Evolutionary conservation across 345 rosid species (phyloP), one percentile per base, ranked within the genome.

Genomic region (Mallotus nudiflorus): DNA sequence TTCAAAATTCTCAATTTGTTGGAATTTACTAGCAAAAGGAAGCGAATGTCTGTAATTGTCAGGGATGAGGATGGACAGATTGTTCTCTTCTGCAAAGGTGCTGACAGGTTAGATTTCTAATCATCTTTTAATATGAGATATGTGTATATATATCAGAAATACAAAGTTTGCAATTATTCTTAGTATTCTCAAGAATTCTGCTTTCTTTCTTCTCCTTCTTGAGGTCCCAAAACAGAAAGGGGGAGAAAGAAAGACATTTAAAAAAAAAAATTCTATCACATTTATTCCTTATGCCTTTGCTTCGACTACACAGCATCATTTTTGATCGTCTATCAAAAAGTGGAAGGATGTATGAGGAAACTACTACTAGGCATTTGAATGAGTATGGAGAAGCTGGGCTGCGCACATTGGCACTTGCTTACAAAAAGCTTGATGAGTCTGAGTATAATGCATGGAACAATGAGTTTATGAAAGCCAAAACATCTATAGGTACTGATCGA

Each of bases 11-110:
- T 95, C 70, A 92, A 86, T 80, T 73, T 85, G 77, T 80, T 95
- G 89, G 99, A 92, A 62, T 95, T 95, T 74, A 95, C 96, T 2
- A 95, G 99, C 88, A 90, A 88, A 85, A 89, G 99, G 80, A 95
- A 95, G 84, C 80, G 99, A 72, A 95, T 95, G 99, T 81, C 98
- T 1, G 99, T 95, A 12, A 84, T 95, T 70, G 87, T 95, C 72
- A 82, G 72, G 9, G 96, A 90, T 51, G 93, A 88, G 82, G 84
- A 87, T 64, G 98, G 94, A 18, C 88, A 89, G 85, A 83, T 92
- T 72, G 75, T 95, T 73, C 85, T 95, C 73, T 79, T 95, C 52
- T 92, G 99, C 86, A 95, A 95, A 87, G 99, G 99, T 73, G 97
- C 98, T 9, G 97, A 95, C 85, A 92, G 97, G 97, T 94, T 80